Evolutionary conservation across 2,329 filamentous ascomycete genomes (phyloP).

Genomic region (Fusarium secorum): DNA sequence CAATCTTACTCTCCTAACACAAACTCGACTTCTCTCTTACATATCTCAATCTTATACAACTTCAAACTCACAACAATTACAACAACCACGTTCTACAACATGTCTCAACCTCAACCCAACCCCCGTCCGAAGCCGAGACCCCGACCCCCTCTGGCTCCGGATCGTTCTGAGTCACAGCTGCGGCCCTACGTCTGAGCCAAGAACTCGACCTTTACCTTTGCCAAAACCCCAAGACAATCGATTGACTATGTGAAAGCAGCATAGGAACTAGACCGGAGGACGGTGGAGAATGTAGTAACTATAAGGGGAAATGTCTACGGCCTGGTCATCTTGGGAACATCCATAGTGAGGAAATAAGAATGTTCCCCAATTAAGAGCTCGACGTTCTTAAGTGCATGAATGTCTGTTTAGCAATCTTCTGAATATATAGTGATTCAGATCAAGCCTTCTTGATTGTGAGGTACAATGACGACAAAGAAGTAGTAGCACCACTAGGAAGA

Average conservation of each 20-base stretch:
- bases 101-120: not conserved
- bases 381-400: accelerated
- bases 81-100: accelerated
- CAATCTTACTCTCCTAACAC: accelerated
- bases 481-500: no score
- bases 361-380: accelerated
- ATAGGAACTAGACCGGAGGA: accelerated
- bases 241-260: accelerated
- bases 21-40: accelerated
- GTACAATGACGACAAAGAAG: no score
- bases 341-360: not conserved
- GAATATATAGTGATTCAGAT: no score
- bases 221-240: not conserved
- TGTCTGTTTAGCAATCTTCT: accelerated
- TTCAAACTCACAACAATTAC: accelerated
- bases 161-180: not conserved
- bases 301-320: accelerated
- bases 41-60: accelerated
- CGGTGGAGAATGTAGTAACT: accelerated
- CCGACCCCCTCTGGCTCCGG: not conserved
- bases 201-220: no score
- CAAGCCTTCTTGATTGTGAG: no score
- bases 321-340: accelerated
- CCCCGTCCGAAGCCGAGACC: not conserved
- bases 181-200: no score